Base-by-base conservation (phyloP, 2,329 filamentous ascomycete genomes). In the Nectriaceae sp. region DNA sequence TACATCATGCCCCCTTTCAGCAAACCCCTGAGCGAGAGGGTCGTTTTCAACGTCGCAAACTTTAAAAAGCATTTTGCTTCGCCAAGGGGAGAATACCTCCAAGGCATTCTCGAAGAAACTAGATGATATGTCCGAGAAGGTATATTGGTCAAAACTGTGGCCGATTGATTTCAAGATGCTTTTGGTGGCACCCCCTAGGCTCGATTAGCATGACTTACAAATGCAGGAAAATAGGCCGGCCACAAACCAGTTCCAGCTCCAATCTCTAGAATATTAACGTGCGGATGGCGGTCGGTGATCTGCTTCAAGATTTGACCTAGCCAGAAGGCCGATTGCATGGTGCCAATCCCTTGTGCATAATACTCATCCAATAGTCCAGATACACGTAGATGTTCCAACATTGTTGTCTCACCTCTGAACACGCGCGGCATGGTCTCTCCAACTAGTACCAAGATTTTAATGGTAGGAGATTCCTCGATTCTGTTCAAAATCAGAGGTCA, bases 81-180 rank as follows among this genome's bases (percentile, higher is more conserved):
- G 15, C 6, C 4, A 39, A 8, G 33, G n/a, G 40, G 2, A 54
- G 44, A 4, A 50, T 44, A 0, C 64, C 65, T 2, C 47, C 24
- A 13, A 29, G 13, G 24, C 24, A 29, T 6, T 29, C 40, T 59
- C 59, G 26, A 73, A 70, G 53, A 71, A 71, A 1, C 46, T 57
- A 1, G 58, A 47, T 0, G 68, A 74, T 4, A 75, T 66, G 35
- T 76, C 73, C 0, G 72, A 74, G 39, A 65, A 76, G 0, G 61
- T 68, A 50, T 75, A 74, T n/a, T 65, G 10, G 18, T 5, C 5
- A 21, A 10, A 39, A 6, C 6, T 29, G 24, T 13, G 24, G 13
- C 24, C 24, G 24, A 29, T 29, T 6, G 6, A 6, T 29, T 13
- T 13, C 24, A 29, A 6, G 13, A 29, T 29, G 24, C 6, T 13